Evolutionary conservation across 192 early-diverging fungal species (phyloP).

Genomic region (Phycomyces blakesleeanus): DNA sequence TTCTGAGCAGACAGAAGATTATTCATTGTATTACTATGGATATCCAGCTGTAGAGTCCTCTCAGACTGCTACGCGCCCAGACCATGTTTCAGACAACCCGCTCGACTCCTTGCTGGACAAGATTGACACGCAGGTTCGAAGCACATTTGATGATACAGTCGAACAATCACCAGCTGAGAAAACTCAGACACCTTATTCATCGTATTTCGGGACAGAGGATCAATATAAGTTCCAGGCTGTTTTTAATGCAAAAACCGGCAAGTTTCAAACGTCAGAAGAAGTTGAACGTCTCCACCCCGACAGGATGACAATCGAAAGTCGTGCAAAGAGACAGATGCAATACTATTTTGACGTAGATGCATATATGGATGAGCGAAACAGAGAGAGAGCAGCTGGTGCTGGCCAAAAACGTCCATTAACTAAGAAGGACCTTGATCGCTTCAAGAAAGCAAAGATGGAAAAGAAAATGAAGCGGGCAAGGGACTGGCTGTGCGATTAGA

Average conservation of each 20-base stretch:
- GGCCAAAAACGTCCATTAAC: conserved; percentile 19
- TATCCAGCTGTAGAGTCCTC: background rate
- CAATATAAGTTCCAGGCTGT: conserved; percentile 27
- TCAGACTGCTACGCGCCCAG: background rate
- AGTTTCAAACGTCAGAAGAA: conserved; percentile 27
- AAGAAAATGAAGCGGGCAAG: conserved; percentile 39
- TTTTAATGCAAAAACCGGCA: conserved; percentile 41
- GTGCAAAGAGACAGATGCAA: conserved; percentile 36
- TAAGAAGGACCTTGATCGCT: conserved; percentile 31
- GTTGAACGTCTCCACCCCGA: conserved; percentile 32
- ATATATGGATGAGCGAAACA: conserved; percentile 29
- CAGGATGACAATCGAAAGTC: conserved; percentile 30
- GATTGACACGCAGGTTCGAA: conserved; percentile 38
- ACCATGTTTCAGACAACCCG: conserved; percentile 4
- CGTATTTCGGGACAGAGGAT: conserved; percentile 1
- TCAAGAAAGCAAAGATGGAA: conserved; percentile 36
- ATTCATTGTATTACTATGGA: background rate
- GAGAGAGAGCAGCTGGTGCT: conserved; percentile 1
- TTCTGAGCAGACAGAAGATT: conserved; percentile 5
- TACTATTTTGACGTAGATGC: conserved; percentile 42
- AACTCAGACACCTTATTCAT: background rate
- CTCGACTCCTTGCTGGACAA: conserved; percentile 37
- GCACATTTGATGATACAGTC: conserved; percentile 23
- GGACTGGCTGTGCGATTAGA: conserved; percentile 28
- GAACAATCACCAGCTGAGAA: background rate